Evolutionary conservation across 2,329 filamentous ascomycete species (phyloP).

Genomic region (Monosporascus sp.): DNA sequence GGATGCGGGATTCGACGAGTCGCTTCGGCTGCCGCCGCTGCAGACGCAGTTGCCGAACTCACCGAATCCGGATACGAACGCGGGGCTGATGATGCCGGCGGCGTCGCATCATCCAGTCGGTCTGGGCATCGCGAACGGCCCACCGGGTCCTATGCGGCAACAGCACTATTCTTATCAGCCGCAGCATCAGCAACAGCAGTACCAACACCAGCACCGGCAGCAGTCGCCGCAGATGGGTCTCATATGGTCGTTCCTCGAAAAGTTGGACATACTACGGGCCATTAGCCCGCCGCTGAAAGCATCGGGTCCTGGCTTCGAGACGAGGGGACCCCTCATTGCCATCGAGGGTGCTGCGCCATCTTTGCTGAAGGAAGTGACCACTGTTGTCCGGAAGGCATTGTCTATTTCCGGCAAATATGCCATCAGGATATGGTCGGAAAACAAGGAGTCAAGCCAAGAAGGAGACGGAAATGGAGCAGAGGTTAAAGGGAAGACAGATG

Average conservation of each 20-base stretch:
- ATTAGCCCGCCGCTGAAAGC: slow-evolving; percentile 64
- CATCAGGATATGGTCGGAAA: slow-evolving; percentile 41
- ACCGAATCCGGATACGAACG: slow-evolving; percentile 13
- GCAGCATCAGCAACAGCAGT: slow-evolving; percentile 5
- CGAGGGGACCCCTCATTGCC: slow-evolving; percentile 74
- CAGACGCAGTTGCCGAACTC: slow-evolving; percentile 36
- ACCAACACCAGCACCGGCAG: neutral
- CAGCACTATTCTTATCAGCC: neutral
- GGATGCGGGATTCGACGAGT: slow-evolving; percentile 48
- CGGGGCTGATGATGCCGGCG: slow-evolving; percentile 5
- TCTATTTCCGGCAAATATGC: slow-evolving; percentile 36
- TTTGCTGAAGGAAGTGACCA: slow-evolving; percentile 52
- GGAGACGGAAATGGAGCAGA: neutral
- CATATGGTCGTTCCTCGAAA: slow-evolving; percentile 63
- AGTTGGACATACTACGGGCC: slow-evolving; percentile 68
- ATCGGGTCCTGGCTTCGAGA: slow-evolving; percentile 31
- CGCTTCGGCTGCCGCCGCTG: slow-evolving; percentile 47
- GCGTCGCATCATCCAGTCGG: slow-evolving; percentile 8
- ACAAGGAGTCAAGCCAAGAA: slow-evolving; percentile 7
- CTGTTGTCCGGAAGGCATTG: slow-evolving; percentile 61
- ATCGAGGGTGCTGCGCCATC: slow-evolving; percentile 66
- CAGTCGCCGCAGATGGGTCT: slow-evolving; percentile 6
- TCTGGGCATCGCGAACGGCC: slow-evolving; percentile 12
- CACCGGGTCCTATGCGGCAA: neutral
- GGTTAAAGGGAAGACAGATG: neutral